Evolutionary conservation across 495 filamentous ascomycete species (phyloP).

Genomic region (Aspergillus carlsbadensis): DNA sequence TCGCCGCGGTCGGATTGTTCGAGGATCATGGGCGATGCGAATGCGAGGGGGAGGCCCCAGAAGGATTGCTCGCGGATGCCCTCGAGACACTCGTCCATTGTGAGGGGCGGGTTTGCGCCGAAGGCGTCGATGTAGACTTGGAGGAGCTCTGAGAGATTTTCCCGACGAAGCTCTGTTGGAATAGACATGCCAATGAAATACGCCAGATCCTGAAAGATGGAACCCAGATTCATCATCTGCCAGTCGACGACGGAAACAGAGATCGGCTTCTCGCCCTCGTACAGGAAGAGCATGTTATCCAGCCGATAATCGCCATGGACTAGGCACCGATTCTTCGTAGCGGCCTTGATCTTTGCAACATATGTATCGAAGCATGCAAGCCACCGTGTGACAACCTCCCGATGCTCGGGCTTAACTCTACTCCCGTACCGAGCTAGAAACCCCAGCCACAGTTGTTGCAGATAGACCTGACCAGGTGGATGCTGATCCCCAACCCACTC

Average conservation of each 20-base stretch:
- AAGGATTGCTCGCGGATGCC: background rate
- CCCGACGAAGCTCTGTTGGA: background rate
- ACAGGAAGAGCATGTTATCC: too few species aligned
- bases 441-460: background rate
- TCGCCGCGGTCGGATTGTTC: background rate
- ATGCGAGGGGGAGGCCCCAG: background rate
- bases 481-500: too few species aligned
- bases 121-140: background rate
- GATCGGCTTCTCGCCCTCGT: background rate
- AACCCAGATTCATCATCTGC: background rate
- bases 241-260: background rate
- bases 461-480: background rate
- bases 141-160: background rate
- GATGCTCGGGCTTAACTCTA: background rate
- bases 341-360: background rate
- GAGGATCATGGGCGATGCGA: slow-evolving; percentile 1
- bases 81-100: background rate
- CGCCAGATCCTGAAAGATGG: background rate
- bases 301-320: too few species aligned
- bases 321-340: too few species aligned
- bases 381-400: background rate
- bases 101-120: background rate
- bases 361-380: background rate
- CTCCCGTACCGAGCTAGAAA: background rate
- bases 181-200: background rate